Base-by-base conservation (phyloP, 441 rosid species). In the Erodium texanum region DNA sequence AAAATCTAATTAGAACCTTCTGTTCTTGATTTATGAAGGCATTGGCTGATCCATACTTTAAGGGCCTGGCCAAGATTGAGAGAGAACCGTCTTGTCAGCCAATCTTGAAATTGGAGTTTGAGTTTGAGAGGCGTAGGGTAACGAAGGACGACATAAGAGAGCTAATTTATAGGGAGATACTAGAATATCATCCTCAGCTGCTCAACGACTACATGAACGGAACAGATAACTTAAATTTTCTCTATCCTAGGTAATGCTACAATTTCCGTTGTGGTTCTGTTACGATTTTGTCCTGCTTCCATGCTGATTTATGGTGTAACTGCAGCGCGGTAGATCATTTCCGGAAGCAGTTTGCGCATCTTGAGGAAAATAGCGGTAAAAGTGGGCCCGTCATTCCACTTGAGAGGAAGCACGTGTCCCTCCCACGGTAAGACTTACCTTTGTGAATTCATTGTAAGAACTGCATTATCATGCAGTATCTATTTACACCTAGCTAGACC, bases 31-130 rank as follows among this genome's bases (percentile, higher is more conserved):
- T 50, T 50, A 16, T 50, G 20, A 50, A 50, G 97, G 96, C 99
- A 50, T 77, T 93, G 36, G 90, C 92, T 2, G 92, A 93, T 82
- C 93, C 95, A 70, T 93, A 93, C 81, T 91, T 93, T 68, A 90
- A 85, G 80, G 96, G 99, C 66, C 76, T 91, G 71, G 82, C 96
- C 48, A 89, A 74, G 80, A 78, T 87, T 59, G 97, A 93, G 75
- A 87, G 93, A 72, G 98, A 93, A 77, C 98, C 96, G 70, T 93
- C 96, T 32, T 86, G 89, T 77, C 96, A 87, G 50, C 96, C 97
- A 69, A 89, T 90, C 69, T 80, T 93, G 7, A 93, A 90, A 77
- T 86, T 90, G 93, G 97, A 87, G 74, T 93, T 93, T 70, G 98
- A 90, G 77, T 93, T 93, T 67, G 98, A 93, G 86, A 90, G 96